Evolutionary conservation across 2,329 filamentous ascomycete species (phyloP).

Genomic region (Cladophialophora immunda): DNA sequence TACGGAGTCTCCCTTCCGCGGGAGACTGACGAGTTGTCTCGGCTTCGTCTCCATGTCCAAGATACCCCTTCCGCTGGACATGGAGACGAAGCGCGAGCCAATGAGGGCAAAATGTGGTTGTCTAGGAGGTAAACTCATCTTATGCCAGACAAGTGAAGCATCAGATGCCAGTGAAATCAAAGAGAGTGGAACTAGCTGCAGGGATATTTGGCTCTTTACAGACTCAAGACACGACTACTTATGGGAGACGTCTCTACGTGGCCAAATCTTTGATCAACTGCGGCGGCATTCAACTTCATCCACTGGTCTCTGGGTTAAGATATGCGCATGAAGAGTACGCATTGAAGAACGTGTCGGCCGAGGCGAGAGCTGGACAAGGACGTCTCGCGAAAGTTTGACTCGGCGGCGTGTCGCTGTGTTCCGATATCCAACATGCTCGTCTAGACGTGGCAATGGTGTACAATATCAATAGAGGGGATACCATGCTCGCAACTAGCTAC

Average conservation of each 20-base stretch:
- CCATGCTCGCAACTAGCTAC: neutral
- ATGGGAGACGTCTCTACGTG: neutral
- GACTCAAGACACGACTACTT: neutral
- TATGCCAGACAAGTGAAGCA: neutral
- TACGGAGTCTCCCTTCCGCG: neutral
- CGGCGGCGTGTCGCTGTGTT: neutral
- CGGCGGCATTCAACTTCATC: neutral
- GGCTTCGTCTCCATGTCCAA: neutral
- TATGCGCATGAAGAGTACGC: neutral
- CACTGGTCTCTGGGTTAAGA: neutral
- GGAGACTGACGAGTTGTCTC: neutral
- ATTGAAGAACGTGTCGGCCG: neutral
- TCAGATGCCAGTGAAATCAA: neutral
- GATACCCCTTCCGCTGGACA: neutral
- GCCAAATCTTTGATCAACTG: neutral
- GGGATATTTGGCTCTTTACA: neutral
- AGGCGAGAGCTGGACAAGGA: neutral
- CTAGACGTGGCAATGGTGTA: conserved; percentile 2
- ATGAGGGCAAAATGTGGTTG: neutral
- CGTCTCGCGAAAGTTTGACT: neutral
- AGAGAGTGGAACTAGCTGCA: neutral
- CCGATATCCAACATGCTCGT: neutral
- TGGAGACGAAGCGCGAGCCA: neutral
- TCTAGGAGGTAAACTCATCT: neutral
- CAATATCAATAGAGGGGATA: neutral